Conservation (phyloP, 352 stramenopile genomes). For the Globisporangium okanoganense region DNA sequence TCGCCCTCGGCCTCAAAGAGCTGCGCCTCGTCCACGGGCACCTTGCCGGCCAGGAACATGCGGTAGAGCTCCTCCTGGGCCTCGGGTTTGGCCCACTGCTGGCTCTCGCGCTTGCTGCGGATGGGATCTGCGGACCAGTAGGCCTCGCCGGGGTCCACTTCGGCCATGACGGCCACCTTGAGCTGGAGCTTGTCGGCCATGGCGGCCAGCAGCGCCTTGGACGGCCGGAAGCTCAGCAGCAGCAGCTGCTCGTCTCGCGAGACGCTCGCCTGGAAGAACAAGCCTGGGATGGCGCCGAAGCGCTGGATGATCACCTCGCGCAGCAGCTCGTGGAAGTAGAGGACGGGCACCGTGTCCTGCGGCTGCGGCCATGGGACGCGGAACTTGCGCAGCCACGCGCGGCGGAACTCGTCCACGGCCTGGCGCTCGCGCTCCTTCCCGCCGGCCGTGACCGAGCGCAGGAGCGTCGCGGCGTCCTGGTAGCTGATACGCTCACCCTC, state of each 20-base stretch:
- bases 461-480: constrained; percentile 34
- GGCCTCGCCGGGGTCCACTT: constrained; percentile 38
- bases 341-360: constrained; percentile 45
- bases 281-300: constrained; percentile 43
- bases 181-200: constrained; percentile 44
- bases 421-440: constrained; percentile 34
- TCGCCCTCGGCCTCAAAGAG: constrained; percentile 49
- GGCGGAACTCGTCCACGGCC: constrained; percentile 44
- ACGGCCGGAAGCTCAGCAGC: constrained; percentile 53
- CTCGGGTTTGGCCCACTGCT: constrained; percentile 31
- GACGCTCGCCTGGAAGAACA: constrained; percentile 31
- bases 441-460: constrained; percentile 49
- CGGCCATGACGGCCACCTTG: constrained; percentile 38
- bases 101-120: constrained; percentile 19
- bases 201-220: constrained; percentile 31
- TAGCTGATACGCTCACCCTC: constrained; percentile 41
- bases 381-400: constrained; percentile 65
- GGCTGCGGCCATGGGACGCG: constrained; percentile 37
- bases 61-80: constrained; percentile 68
- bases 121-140: constrained; percentile 31
- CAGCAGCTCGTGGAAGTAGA: constrained; percentile 63
- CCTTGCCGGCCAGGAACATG: constrained; percentile 64
- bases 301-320: constrained; percentile 63
- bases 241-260: constrained; percentile 25
- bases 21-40: constrained; percentile 53